These are phyloP conservation scores for Periconia sp. DNA, from an alignment of 2,329 filamentous ascomycete genomes.

Conservation along the genomic window DNA sequence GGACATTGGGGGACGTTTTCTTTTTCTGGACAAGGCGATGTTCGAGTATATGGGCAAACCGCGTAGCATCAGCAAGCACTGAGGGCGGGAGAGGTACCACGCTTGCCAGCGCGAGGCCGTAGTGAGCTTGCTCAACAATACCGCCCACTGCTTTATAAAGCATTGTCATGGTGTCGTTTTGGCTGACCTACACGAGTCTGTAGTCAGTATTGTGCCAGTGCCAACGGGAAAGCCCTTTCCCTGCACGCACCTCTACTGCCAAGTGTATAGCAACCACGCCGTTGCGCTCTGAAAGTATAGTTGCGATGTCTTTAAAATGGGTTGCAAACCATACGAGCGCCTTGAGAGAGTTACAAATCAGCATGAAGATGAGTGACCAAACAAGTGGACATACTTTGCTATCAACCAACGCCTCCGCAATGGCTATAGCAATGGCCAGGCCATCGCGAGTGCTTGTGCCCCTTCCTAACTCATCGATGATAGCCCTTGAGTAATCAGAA, in stretches of 20 bases:
- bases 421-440: constrained; percentile 83
- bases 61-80: constrained; percentile 69
- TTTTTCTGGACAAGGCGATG: constrained; percentile 60
- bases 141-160: constrained; percentile 80
- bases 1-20: constrained; percentile 59
- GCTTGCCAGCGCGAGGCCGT: constrained; percentile 80
- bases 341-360: constrained; percentile 25
- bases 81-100: constrained; percentile 70
- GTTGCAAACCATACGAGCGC: constrained; percentile 91
- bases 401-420: constrained; percentile 83
- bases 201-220: neutral
- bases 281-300: constrained; percentile 70
- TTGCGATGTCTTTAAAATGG: constrained; percentile 82
- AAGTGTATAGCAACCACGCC: constrained; percentile 86
- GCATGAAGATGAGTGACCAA: neutral
- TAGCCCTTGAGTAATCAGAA: constrained; percentile 48
- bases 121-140: constrained; percentile 69
- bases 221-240: neutral
- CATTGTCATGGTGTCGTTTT: constrained; percentile 74
- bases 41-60: constrained; percentile 65
- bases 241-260: constrained; percentile 62
- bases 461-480: constrained; percentile 89
- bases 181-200: constrained; percentile 32
- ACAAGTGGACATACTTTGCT: constrained; percentile 50
- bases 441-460: constrained; percentile 90